Evolutionary conservation across 176 grass and related monocot species (phyloP).

Genomic region (Microstegium vimineum): DNA sequence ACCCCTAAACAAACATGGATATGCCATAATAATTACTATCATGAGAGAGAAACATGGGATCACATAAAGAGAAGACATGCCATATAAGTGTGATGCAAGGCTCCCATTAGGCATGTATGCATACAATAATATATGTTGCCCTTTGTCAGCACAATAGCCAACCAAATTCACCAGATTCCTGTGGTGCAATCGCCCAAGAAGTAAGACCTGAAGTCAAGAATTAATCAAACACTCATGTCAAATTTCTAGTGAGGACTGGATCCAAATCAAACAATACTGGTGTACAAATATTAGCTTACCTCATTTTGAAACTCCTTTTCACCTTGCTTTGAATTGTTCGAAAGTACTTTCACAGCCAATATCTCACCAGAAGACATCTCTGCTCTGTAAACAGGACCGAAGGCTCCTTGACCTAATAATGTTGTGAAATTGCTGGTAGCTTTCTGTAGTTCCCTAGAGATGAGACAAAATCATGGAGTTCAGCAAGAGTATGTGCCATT

Average conservation of each 20-base stretch:
- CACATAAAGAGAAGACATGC: slow-evolving; percentile 49
- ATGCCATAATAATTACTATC: slow-evolving; percentile 1
- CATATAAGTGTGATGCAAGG: slow-evolving; percentile 89
- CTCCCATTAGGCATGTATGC: slow-evolving; percentile 95
- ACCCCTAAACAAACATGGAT: not conserved
- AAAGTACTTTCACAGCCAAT: slow-evolving; percentile 91
- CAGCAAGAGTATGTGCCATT: not conserved
- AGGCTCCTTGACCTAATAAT: slow-evolving; percentile 85
- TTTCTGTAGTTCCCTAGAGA: slow-evolving; percentile 81
- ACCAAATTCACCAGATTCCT: slow-evolving; percentile 98
- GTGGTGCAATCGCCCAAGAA: slow-evolving; percentile 93
- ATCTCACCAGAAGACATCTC: slow-evolving; percentile 80
- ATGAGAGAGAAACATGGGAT: not conserved
- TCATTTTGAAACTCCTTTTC: slow-evolving; percentile 98
- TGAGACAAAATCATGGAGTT: slow-evolving; percentile 11
- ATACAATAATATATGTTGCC: slow-evolving; percentile 88
- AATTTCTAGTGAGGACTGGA: slow-evolving; percentile 1
- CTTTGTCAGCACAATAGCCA: slow-evolving; percentile 94
- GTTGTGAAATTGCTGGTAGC: slow-evolving; percentile 88
- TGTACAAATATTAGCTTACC: slow-evolving; percentile 37
- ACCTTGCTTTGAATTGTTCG: slow-evolving; percentile 85
- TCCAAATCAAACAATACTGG: slow-evolving; percentile 3
- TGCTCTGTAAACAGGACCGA: slow-evolving; percentile 94
- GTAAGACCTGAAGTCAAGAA: slow-evolving; percentile 64
- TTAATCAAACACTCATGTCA: slow-evolving; percentile 4